Percentiles rank a stretch among this genome's conserved stretches.
phyloP scores from a whole-genome alignment of 1,284 basidiomycete species.

The Peniophora sp. region DNA sequence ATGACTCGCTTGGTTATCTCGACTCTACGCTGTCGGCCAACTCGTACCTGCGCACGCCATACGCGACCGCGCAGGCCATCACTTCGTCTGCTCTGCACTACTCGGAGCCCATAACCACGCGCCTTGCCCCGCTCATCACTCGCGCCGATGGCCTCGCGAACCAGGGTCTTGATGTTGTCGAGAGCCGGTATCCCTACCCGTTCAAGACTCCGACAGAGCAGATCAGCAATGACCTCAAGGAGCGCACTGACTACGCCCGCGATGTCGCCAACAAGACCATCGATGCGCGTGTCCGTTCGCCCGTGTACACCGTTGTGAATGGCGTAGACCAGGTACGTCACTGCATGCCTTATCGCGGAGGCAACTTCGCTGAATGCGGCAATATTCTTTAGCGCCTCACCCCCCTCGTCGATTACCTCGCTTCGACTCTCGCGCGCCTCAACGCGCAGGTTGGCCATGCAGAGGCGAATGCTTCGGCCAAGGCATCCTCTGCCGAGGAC shows the following conservation, averaged over 20 bases:
- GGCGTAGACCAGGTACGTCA: slow-evolving; percentile 62
- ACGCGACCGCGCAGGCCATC: slow-evolving; percentile 52
- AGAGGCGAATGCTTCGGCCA: not conserved
- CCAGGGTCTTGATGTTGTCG: slow-evolving; percentile 66
- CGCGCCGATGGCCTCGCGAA: slow-evolving; percentile 60
- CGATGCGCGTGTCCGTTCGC: slow-evolving; percentile 55
- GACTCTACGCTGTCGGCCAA: slow-evolving; percentile 53
- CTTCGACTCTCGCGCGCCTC: slow-evolving; percentile 48
- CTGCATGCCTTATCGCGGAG: not conserved
- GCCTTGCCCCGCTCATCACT: slow-evolving; percentile 55
- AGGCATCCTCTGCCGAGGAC: slow-evolving; percentile 9
- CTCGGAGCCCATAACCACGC: slow-evolving; percentile 56
- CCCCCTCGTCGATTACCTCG: slow-evolving; percentile 66
- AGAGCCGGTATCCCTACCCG: slow-evolving; percentile 65
- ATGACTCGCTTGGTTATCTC: slow-evolving; percentile 50
- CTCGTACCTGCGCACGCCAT: slow-evolving; percentile 53
- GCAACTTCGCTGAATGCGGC: not conserved
- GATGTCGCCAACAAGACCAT: slow-evolving; percentile 55
- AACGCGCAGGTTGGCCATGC: slow-evolving; percentile 19
- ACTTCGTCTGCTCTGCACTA: slow-evolving; percentile 52
- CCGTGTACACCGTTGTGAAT: slow-evolving; percentile 54
- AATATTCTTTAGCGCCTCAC: slow-evolving; percentile 44
- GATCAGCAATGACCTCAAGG: slow-evolving; percentile 50
- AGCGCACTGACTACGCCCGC: slow-evolving; percentile 46
- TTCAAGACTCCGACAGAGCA: slow-evolving; percentile 69